Evolutionary conservation across 2,329 filamentous ascomycete genomes (phyloP).

Genomic region (Stagonosporopsis vannaccii): DNA sequence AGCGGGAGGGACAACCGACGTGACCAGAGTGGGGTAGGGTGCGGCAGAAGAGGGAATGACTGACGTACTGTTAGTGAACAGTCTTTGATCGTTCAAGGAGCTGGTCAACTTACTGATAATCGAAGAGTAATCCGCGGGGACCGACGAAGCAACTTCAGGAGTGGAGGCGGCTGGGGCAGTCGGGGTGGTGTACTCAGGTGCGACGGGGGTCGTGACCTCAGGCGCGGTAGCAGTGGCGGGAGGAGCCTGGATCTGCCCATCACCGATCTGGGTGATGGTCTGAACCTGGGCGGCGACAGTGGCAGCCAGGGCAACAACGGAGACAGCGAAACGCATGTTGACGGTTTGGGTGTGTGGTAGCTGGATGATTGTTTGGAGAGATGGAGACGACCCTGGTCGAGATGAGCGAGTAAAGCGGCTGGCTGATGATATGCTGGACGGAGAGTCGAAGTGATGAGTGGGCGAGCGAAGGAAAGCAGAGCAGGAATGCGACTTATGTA

Average conservation of each 20-base stretch:
- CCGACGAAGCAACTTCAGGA: background rate
- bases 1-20: slow-evolving; percentile 4
- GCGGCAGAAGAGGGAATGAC: slow-evolving; percentile 16
- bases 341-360: slow-evolving; percentile 19
- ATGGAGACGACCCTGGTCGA: slow-evolving; percentile 17
- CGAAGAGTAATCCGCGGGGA: background rate
- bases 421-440: slow-evolving; percentile 11
- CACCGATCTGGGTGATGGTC: slow-evolving; percentile 48
- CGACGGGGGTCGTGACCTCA: slow-evolving; percentile 12
- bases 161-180: slow-evolving; percentile 5
- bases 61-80: background rate
- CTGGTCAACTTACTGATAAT: background rate
- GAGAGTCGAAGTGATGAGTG: background rate
- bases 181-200: background rate
- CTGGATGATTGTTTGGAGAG: background rate
- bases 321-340: slow-evolving; percentile 45
- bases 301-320: slow-evolving; percentile 39
- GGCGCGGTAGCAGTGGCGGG: slow-evolving; percentile 15
- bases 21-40: background rate
- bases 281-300: slow-evolving; percentile 40
- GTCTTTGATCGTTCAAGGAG: background rate
- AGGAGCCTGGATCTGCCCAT: slow-evolving; percentile 49
- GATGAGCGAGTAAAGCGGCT: slow-evolving; percentile 3
- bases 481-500: slow-evolving; percentile 24
- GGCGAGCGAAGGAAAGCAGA: slow-evolving; percentile 10